phyloP scores from a whole-genome alignment of 768 basidiomycete species.

The Russula brevipes region DNA sequence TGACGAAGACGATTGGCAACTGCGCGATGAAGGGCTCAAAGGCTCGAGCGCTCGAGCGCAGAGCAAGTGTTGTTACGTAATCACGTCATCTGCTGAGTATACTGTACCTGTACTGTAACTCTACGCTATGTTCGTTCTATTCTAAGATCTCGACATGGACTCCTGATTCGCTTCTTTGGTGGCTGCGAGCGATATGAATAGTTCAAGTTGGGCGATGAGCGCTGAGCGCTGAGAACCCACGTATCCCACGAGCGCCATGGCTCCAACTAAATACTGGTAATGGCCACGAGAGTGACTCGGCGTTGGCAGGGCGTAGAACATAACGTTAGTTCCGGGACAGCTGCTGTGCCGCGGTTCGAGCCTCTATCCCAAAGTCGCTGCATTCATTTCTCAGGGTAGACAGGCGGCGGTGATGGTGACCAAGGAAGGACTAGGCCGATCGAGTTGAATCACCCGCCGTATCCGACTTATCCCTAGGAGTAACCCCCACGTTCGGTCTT shows the following conservation, averaged over 20 bases:
- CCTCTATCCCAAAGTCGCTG: neutral
- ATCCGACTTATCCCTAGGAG: neutral
- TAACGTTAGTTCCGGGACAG: neutral
- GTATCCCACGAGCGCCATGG: neutral
- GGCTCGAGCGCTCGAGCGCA: too few relatives aligned
- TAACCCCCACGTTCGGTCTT: neutral
- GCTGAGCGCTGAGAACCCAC: neutral
- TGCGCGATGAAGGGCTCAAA: neutral
- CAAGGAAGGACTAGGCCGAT: neutral
- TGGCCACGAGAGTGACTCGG: neutral
- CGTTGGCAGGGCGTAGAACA: neutral
- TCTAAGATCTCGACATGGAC: neutral
- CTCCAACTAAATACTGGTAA: neutral
- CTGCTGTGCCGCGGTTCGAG: neutral
- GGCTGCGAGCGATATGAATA: neutral
- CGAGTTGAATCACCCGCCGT: neutral
- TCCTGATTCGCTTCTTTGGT: neutral
- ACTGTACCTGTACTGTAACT: too few relatives aligned
- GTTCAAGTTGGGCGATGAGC: neutral
- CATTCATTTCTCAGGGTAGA: neutral
- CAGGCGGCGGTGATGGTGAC: neutral
- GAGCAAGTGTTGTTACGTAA: neutral
- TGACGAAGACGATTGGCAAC: neutral
- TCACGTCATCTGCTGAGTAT: too few relatives aligned
- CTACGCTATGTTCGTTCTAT: too few relatives aligned